Base-by-base conservation (phyloP, 148 eudicot species). In the Linanthus parryae region DNA sequence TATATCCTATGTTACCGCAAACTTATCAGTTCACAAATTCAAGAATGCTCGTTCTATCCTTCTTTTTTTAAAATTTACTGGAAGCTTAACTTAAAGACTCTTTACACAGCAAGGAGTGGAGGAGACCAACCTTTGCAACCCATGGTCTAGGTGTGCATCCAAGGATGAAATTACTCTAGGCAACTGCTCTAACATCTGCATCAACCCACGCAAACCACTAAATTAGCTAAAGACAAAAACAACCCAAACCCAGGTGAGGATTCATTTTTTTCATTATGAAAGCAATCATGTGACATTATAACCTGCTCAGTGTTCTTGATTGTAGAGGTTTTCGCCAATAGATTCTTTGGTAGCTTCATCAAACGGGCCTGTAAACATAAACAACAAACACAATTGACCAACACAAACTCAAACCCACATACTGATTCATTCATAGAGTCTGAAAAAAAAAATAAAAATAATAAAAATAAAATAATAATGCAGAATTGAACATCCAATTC, bases 141-240 rank as follows among this genome's bases (percentile, higher is more conserved):
- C 97, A 55, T 65, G 62, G 31, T 91, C 97, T 67, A 77, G 73
- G 47, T 91, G 80, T 38, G 92, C 87, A 76, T 91, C 95, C 78
- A 91, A 63, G 11, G 97, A 74, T 35, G 97, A 83, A 59, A 91
- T 78, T 22, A 91, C 95, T 40, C 37, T 46, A 35, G 97, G 97
- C 67, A 91, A 62, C 73, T 76, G 86, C 66, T 86, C 73, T 63
- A 86, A 67, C 13, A 73, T 77, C 97, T 90, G 76, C 62, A 71
- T 30, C 28, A 59, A 38, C 41, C 17, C n/a, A n/a, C n/a, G n/a
- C n/a, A 38, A 55, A 35, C 20, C 48, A 3, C 20, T n/a, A 23
- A 31, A 31, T 10, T 54, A 5, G 14, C 5, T 8, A 12, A 41
- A 54, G 23, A 41, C 18, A 6, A 29, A 8, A 29, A 27, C 26